Percentiles rank a stretch among this genome's conserved stretches.
Conservation (phyloP, 805 yeast genomes). For the Lachancea kluyveri region DNA sequence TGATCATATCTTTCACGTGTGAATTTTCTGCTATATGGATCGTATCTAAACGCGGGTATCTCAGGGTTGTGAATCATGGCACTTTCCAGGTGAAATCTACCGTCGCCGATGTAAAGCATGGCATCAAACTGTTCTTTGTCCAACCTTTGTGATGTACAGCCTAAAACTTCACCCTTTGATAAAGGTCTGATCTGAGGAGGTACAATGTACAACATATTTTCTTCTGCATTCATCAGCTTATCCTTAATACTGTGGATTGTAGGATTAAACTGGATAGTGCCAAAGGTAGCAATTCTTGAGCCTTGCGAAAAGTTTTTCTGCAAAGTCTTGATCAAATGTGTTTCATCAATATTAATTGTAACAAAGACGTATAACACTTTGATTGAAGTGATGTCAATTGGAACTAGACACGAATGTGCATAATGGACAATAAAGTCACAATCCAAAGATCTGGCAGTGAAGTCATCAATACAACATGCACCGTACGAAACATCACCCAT, state of each 20-base stretch:
- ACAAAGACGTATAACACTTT: constrained; percentile 94
- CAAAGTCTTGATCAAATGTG: constrained; percentile 73
- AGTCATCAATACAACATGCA: constrained; percentile 97
- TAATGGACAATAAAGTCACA: constrained; percentile 95
- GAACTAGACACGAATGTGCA: constrained; percentile 96
- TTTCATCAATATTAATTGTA: constrained; percentile 81
- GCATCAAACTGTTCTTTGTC: constrained; percentile 61
- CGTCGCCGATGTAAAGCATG: constrained; percentile 92
- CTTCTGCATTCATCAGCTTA: constrained; percentile 45
- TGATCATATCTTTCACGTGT: constrained; percentile 88
- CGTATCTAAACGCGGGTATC: constrained; percentile 88
- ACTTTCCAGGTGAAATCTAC: constrained; percentile 89
- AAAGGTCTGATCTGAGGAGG: constrained; percentile 92
- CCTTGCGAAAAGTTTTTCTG: constrained; percentile 61
- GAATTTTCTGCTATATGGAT: constrained; percentile 89
- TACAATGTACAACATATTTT: constrained; percentile 47
- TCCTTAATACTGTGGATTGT: constrained; percentile 75
- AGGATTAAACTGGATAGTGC: constrained; percentile 96
- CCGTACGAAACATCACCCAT: constrained; percentile 99
- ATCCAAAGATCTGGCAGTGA: constrained; percentile 83
- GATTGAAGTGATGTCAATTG: constrained; percentile 84
- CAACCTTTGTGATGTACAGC: constrained; percentile 87
- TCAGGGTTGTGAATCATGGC: constrained; percentile 97
- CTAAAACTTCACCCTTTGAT: constrained; percentile 92
- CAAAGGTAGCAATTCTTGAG: constrained; percentile 72